A percentile compares a stretch with the other conserved stretches of the same genome.
phyloP scores from a whole-genome alignment of 108 stramenopile species.

The Phaeodactylum tricornutum region DNA sequence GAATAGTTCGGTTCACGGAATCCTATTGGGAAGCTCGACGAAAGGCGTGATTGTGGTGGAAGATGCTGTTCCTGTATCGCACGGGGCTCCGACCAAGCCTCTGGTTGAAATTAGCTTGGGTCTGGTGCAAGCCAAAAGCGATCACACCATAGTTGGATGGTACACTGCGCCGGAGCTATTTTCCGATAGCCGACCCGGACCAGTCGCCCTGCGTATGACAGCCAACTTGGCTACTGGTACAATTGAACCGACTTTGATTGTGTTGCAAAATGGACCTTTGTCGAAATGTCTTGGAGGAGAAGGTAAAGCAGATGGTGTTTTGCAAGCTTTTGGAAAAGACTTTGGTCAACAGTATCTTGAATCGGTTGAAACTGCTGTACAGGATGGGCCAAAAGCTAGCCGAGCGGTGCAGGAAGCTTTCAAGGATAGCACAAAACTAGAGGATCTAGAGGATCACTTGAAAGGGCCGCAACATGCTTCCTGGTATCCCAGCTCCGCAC shows the following conservation, averaged over 20 bases:
- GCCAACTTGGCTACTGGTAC: constrained; percentile 14
- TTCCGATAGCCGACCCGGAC: constrained; percentile 16
- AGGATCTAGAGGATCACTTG: constrained; percentile 37
- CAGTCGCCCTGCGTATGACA: constrained; percentile 35
- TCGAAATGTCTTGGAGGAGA: constrained; percentile 1
- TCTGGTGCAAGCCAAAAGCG: constrained; percentile 11
- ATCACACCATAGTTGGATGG: constrained; percentile 53
- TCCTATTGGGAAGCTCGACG: constrained; percentile 33
- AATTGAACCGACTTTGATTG: constrained; percentile 9
- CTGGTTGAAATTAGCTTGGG: constrained; percentile 52
- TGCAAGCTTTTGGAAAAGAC: constrained; percentile 39
- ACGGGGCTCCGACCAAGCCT: constrained; percentile 58
- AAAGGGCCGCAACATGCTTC: constrained; percentile 1
- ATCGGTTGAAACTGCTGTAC: neutral
- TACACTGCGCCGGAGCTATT: constrained; percentile 40
- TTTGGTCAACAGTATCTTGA: neutral
- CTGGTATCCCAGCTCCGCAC: neutral
- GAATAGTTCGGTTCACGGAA: constrained; percentile 40
- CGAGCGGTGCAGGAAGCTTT: constrained; percentile 9
- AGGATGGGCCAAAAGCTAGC: constrained; percentile 3
- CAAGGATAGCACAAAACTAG: constrained; percentile 1
- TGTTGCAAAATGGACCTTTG: constrained; percentile 11
- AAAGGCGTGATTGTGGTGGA: constrained; percentile 7
- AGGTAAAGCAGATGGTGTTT: neutral
- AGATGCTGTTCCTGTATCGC: constrained; percentile 58